Conservation (phyloP, 371 early-diverging fungal species). For the Lichtheimia corymbifera region DNA sequence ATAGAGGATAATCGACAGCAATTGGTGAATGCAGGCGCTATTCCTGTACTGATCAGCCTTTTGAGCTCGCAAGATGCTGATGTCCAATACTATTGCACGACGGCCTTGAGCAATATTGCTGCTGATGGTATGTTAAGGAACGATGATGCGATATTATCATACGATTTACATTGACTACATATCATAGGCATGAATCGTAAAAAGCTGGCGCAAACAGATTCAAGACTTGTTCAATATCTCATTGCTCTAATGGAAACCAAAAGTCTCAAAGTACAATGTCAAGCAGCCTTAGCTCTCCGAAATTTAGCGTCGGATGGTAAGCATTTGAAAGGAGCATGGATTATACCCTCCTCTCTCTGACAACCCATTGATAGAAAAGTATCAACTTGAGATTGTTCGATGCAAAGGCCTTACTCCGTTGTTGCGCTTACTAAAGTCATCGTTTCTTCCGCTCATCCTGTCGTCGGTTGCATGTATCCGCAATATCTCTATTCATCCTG, state of each 20-base stretch:
- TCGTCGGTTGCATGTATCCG: conserved; percentile 92
- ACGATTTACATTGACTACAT: not conserved
- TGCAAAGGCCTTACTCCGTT: conserved; percentile 77
- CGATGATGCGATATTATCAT: not conserved
- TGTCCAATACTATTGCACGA: conserved; percentile 89
- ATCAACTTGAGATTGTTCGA: conserved; percentile 83
- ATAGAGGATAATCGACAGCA: conserved; percentile 81
- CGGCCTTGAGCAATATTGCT: conserved; percentile 90
- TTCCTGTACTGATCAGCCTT: conserved; percentile 82
- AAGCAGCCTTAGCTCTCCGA: conserved; percentile 87
- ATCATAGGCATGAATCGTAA: conserved; percentile 61
- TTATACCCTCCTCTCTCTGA: conserved; percentile 1
- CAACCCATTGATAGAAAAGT: conserved; percentile 61
- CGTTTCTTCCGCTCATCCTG: conserved; percentile 75
- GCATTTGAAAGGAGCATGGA: not conserved
- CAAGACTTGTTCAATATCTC: conserved; percentile 74
- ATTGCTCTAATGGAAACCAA: conserved; percentile 81
- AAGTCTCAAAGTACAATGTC: conserved; percentile 85
- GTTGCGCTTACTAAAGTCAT: conserved; percentile 74
- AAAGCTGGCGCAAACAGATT: conserved; percentile 76
- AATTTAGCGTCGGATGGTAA: conserved; percentile 85
- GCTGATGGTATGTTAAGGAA: conserved; percentile 66
- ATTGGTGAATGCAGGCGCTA: conserved; percentile 84
- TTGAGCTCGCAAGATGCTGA: conserved; percentile 82
- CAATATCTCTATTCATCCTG: conserved; percentile 89